A percentile compares a stretch with the other conserved stretches of the same genome.
Conservation (phyloP, 169 alveolate species). For the Neospora caninum region DNA sequence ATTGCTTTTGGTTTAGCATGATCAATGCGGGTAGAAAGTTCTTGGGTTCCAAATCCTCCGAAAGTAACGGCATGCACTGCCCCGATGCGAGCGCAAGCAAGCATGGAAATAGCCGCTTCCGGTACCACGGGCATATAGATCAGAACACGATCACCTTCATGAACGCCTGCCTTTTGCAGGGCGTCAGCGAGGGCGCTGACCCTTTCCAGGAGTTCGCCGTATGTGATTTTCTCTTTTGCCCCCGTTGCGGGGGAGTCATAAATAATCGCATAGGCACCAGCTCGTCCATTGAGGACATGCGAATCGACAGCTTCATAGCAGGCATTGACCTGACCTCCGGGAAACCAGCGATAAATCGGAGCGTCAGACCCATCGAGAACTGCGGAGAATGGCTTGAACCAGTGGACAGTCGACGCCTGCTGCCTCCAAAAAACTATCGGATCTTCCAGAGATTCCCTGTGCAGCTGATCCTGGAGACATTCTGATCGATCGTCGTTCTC, state of each 20-base stretch:
- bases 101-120: slow-evolving; percentile 89
- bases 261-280: slow-evolving; percentile 81
- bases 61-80: slow-evolving; percentile 85
- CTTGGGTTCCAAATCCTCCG: slow-evolving; percentile 96
- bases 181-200: slow-evolving; percentile 90
- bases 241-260: slow-evolving; percentile 89
- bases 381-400: slow-evolving; percentile 70
- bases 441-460: background rate
- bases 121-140: slow-evolving; percentile 95
- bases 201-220: slow-evolving; percentile 77
- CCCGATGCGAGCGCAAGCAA: slow-evolving; percentile 93
- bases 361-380: slow-evolving; percentile 72
- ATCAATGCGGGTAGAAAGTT: slow-evolving; percentile 85
- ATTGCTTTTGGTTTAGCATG: slow-evolving; percentile 87
- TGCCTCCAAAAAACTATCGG: background rate
- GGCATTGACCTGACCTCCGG: slow-evolving; percentile 53
- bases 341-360: slow-evolving; percentile 75
- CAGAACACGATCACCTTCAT: slow-evolving; percentile 92
- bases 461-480: background rate
- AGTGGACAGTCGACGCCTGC: slow-evolving; percentile 49
- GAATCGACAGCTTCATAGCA: slow-evolving; percentile 75
- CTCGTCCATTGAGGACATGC: slow-evolving; percentile 84
- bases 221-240: slow-evolving; percentile 77
- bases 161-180: slow-evolving; percentile 87
- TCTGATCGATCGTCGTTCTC: background rate